Base-by-base conservation (phyloP, 345 rosid genomes). In the Gossypium turneri region DNA sequence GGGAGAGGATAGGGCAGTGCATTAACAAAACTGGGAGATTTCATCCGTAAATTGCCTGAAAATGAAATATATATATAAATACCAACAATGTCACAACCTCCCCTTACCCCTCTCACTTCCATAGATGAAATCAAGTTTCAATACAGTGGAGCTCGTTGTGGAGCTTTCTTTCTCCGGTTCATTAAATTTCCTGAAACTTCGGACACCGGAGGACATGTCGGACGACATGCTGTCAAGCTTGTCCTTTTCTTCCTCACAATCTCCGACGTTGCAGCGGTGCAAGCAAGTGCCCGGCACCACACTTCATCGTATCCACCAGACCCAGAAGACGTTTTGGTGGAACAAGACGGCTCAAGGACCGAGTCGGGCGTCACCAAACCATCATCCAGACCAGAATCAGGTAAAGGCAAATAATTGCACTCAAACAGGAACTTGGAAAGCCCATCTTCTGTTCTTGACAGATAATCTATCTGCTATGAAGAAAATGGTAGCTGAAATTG, bases 121-220 rank as follows among this genome's bases (percentile, higher is more conserved):
- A 15, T 52, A 52, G 8, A 52, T 15, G 44, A 29, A n/a, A 34
- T 4, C 1, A 2, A 48, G 22, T 64, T 59, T 89, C 81, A 94
- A 75, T 89, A 86, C n/a, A 94, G 90, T 22, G 98, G 98, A 47
- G 98, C 89, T 71, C 98, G 82, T 57, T 85, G 89, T 38, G 98
- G 98, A 8, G 93, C 84, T 70, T 83, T 90, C 87, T 94, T 92
- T 60, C 98, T 73, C 63, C 98, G 87, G 79, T 81, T 94, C 75
- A 86, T 82, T 73, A 86, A 74, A 61, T 60, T 82, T 11, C 68
- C 85, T 50, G 93, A 84, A 43, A 80, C 81, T 47, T 84, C 94
- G 4, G 85, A 70, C 0, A 64, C 76, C n/a, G 84, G 76, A 7
- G 87, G 80, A 47, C 83, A 83, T 3, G 85, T 79, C 58, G 85